These are phyloP conservation scores for Epichloe brachyelytri DNA, from an alignment of 2,329 filamentous ascomycete genomes.

Conservation along the genomic window DNA sequence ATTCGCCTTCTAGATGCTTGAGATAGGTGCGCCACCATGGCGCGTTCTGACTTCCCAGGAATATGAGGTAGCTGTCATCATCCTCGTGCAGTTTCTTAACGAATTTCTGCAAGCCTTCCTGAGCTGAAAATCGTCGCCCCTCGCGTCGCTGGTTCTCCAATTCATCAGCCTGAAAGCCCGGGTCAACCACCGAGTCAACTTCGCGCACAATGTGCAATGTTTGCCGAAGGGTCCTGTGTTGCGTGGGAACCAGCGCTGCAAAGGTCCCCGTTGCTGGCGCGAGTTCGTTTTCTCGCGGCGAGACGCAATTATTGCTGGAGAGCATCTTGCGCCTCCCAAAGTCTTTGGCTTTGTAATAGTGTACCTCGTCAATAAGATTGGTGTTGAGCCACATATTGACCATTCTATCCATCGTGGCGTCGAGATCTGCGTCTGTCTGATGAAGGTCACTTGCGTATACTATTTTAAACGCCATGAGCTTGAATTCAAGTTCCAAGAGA, in stretches of 20 bases:
- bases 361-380: conserved; percentile 17
- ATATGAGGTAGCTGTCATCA: conserved; percentile 13
- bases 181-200: conserved; percentile 15
- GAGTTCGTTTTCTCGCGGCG: conserved; percentile 12
- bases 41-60: conserved; percentile 14
- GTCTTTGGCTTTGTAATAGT: conserved; percentile 17
- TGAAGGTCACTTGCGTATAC: conserved; percentile 18
- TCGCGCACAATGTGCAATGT: conserved; percentile 16
- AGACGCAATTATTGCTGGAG: conserved; percentile 2
- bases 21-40: conserved; percentile 16
- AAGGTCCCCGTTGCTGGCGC: conserved; percentile 9
- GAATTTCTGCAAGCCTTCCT: conserved; percentile 12
- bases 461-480: conserved; percentile 15
- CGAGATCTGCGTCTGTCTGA: conserved; percentile 9
- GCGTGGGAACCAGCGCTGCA: conserved; percentile 12
- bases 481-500: conserved; percentile 18
- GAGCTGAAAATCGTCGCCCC: conserved; percentile 9
- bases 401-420: conserved; percentile 13
- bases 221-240: conserved; percentile 12
- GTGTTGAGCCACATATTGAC: conserved; percentile 17
- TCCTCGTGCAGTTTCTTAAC: conserved; percentile 10
- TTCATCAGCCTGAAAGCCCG: conserved; percentile 14
- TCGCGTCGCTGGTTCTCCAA: conserved; percentile 12
- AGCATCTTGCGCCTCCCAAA: conserved; percentile 11
- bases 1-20: conserved; percentile 14